phyloP scores from a whole-genome alignment of 1,284 basidiomycete genomes.

The Coniferiporia sulphurascens region DNA sequence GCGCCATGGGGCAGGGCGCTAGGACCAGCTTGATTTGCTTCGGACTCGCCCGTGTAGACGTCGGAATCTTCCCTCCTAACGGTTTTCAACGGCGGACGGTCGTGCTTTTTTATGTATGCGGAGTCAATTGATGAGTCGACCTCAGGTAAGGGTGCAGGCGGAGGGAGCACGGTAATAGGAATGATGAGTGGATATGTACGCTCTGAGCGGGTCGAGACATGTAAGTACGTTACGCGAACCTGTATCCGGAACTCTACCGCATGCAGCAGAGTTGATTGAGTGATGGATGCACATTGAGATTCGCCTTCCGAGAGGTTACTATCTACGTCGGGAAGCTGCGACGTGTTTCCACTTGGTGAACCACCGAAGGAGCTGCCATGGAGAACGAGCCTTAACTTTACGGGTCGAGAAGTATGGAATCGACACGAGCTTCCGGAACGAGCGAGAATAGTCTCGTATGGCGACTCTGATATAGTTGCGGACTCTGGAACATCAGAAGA shows the following conservation, averaged over 20 bases:
- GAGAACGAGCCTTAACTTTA: conserved; percentile 67
- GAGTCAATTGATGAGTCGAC: conserved; percentile 62
- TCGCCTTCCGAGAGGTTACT: conserved; percentile 46
- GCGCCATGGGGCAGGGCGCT: conserved; percentile 56
- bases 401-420: conserved; percentile 62
- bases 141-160: conserved; percentile 69
- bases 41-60: conserved; percentile 53
- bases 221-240: conserved; percentile 65
- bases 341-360: conserved; percentile 45
- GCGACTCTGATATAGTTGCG: conserved; percentile 26
- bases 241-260: conserved; percentile 62
- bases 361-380: conserved; percentile 52
- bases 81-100: conserved; percentile 66
- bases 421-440: conserved; percentile 76
- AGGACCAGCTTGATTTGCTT: conserved; percentile 65
- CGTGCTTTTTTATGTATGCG: conserved; percentile 81
- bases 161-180: conserved; percentile 65
- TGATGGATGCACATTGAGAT: conserved; percentile 65
- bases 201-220: conserved; percentile 60
- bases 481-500: conserved; percentile 1
- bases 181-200: conserved; percentile 54
- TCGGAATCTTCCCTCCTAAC: conserved; percentile 64
- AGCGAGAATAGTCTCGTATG: conserved; percentile 51
- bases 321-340: conserved; percentile 33
- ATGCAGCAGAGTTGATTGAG: conserved; percentile 70